Base-by-base conservation (phyloP, 2,329 filamentous ascomycete genomes). In the Alternaria dauci region DNA sequence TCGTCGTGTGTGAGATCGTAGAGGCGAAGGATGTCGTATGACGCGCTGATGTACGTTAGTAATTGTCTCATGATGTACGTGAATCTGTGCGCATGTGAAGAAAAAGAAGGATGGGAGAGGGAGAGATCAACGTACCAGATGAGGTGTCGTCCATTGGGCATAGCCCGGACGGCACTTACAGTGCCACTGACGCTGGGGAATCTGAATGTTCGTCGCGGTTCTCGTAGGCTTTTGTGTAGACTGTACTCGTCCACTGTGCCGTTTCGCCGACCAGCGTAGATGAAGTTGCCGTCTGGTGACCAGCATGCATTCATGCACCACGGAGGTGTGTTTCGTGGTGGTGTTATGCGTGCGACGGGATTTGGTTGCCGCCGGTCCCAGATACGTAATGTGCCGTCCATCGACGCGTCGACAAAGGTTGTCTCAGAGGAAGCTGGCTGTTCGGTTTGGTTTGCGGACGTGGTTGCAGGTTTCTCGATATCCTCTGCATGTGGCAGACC, bases 221-320 rank as follows among this genome's bases (percentile, higher is more conserved):
- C 85, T 80, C 91, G 90, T 1, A 92, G 85, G 1, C 89, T 86
- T 71, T 93, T 93, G 76, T 95, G 92, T 18, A 99, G 84, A 72
- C 88, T 93, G 79, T 91, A 99, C 79, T 99, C 95, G 69, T 99
- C 95, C 0, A 99, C 95, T 0, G 93, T 96, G 52, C 93, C 87
- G 78, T 98, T 98, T 59, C 95, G 86, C 28, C 95, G 85, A 0
- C 95, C 95, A 0, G 91, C 94, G 79, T 97, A 99, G 71, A 99
- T 94, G 78, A 88, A 93, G 79, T 98, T 98, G 14, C 95, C 95
- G 76, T 97, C 92, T 0, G 93, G 93, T 55, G 91, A 94, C 95
- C 95, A 99, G 81, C 93, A 97, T 1, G 93, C 93, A 67, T 92
- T 94, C 89, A 97, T 97, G 78, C 94, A 98, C 94, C 94, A 99